Base-by-base conservation (phyloP, 2,329 filamentous ascomycete species). In the Fusarium sp. region DNA sequence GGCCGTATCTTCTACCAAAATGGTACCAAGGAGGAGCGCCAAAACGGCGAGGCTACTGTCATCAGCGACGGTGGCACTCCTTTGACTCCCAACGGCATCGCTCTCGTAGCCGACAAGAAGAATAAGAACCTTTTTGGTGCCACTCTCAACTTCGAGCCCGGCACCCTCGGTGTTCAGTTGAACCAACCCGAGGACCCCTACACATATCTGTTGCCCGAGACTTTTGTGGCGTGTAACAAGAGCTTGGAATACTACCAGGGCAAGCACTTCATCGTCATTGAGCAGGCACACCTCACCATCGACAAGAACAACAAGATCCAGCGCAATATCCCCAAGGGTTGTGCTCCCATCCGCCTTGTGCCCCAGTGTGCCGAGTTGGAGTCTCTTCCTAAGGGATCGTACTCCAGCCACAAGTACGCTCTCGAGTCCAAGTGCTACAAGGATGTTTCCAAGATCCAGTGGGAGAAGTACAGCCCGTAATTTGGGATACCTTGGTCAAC, bases 1-100 rank as follows among this genome's bases (percentile, higher is more conserved):
- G 74, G 71, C n/a, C 71, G 71, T 12, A 58, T 84, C 64, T 88
- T 87, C 74, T 88, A 87, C 81, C 78, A 84, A 62, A 88, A 88
- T 72, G 85, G 83, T 72, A 86, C 85, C 17, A 79, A 79, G 17
- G 63, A 75, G 11, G 80, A 84, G 42, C 70, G 81, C 11, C 71
- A 73, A 22, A 76, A 75, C 39, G 73, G 77, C 42, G 56, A 72
- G 45, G 80, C 80, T 39, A 80, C 78, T 45, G 75, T 84, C 54
- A 60, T 87, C 35, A 82, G 80, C 31, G 84, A 86, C 65, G 79
- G 79, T 22, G 83, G 83, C 36, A 81, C 77, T 10, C 83, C 82
- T 7, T 76, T 77, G 7, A 80, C 80, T 59, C 83, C 85, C 7
- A 80, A 75, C 39, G 83, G 81, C 50, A 75, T 86, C 62, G 73